Percentiles rank a stretch among this genome's conserved stretches.
Evolutionary conservation across 768 basidiomycete genomes (phyloP).

Genomic region (Lentinula boryana): DNA sequence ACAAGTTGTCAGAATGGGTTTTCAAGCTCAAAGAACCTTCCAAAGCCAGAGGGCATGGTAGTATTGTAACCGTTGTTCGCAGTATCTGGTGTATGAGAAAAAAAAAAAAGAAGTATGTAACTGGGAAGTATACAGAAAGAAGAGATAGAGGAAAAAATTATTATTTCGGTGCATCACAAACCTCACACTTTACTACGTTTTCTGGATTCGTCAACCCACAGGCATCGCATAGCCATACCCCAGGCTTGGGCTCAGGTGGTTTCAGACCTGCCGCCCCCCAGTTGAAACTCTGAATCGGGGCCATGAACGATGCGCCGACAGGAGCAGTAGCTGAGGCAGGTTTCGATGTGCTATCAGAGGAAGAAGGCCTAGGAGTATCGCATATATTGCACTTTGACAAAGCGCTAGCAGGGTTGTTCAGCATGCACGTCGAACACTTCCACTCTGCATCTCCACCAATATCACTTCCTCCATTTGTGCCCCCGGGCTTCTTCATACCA

Average conservation of each 20-base stretch:
- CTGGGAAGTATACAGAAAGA: background rate
- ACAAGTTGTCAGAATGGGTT: no score
- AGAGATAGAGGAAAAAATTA: background rate
- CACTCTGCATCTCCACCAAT: constrained; percentile 21
- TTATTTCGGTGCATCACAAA: constrained; percentile 9
- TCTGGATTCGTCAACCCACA: constrained; percentile 17
- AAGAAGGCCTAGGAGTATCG: constrained; percentile 20
- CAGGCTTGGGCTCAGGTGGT: constrained; percentile 12
- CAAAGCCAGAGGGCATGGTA: no score
- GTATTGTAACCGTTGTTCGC: no score
- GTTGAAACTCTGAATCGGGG: constrained; percentile 22
- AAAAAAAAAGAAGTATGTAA: no score
- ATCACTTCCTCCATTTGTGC: background rate
- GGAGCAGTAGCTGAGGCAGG: background rate
- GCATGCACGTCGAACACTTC: constrained; percentile 39
- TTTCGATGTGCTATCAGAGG: background rate
- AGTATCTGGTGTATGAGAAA: no score
- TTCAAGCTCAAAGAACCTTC: no score
- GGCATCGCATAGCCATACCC: constrained; percentile 31
- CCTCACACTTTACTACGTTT: constrained; percentile 15
- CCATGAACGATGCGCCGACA: background rate
- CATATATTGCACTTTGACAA: constrained; percentile 42
- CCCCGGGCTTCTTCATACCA: constrained; percentile 30
- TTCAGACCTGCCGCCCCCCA: constrained; percentile 32
- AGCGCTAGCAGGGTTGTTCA: constrained; percentile 31